Evolutionary conservation across 1,139 yeast species (phyloP), one percentile per base, ranked within the genome.

Genomic region (Diutina mesorugosa): DNA sequence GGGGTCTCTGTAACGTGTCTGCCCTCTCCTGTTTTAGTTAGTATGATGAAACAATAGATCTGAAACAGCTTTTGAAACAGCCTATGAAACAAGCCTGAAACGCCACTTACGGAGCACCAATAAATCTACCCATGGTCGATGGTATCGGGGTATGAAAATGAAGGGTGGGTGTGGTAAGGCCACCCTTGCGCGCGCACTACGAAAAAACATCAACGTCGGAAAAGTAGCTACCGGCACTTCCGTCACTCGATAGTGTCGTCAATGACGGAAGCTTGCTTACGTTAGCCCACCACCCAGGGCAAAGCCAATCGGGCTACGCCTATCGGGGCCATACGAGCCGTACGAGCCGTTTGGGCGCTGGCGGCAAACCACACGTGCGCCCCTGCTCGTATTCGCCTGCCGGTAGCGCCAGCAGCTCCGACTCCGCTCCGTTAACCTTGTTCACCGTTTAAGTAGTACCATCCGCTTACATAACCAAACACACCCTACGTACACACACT

Each of bases 1-100:
- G 56, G 84, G 87, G 70, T 87, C 89, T 67, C 87, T 86, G 70
- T 89, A 90, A 60, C 74, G 70, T 60, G 66, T 65, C 60, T 67
- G 71, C 56, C 67, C 67, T 60, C 66, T 67, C 60, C 70, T 67
- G 50, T 51, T 12, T 7, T 32, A 10, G 56, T 53, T 56, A 56
- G 67, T 64, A 57, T 16, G 9, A 21, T 21, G 26, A 21, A 21
- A 21, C 26, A 21, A 21, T 21, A 21, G 26, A 21, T 21, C 26
- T 21, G 26, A 21, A 21, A 21, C 26, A 21, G 26, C 26, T 21
- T 21, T 21, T 21, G 26, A 21, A 21, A 21, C 26, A 3, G 4
- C 26, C 4, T 5, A 3, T 12, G 41, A 10, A 35, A 35, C 41
- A 35, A 5, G 41, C 14, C 41, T 35, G 21, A 4, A n/a, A 26